phyloP scores from a whole-genome alignment of 2,329 filamentous ascomycete genomes.

The Exophiala aquamarina region DNA sequence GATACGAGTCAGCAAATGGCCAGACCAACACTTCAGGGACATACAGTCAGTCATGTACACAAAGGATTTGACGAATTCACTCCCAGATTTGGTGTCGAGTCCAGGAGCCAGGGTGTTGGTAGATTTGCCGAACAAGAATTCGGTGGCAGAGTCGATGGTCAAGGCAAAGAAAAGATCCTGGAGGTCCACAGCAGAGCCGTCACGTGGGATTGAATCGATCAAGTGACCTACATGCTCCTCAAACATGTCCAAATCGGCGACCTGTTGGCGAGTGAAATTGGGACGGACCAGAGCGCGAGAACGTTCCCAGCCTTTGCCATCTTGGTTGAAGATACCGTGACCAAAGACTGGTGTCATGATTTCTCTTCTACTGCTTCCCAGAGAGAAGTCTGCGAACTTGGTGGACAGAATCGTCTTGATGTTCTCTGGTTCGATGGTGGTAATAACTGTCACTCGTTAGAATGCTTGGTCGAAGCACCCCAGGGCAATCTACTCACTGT shows the following conservation, averaged over 20 bases:
- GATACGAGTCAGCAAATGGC: conserved; percentile 1
- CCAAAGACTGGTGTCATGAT: conserved; percentile 25
- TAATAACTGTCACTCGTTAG: conserved; percentile 19
- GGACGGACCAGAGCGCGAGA: conserved; percentile 47
- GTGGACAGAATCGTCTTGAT: conserved; percentile 45
- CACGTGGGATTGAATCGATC: conserved; percentile 56
- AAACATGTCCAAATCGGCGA: conserved; percentile 57
- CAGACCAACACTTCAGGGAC: neutral
- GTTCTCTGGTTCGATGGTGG: conserved; percentile 50
- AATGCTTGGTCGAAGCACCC: neutral
- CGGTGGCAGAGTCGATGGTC: conserved; percentile 66
- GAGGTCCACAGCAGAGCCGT: conserved; percentile 59
- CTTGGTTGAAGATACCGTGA: conserved; percentile 46
- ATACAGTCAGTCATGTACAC: conserved; percentile 21
- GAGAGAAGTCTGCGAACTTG: conserved; percentile 33
- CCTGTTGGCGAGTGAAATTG: conserved; percentile 53
- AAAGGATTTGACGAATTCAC: conserved; percentile 24
- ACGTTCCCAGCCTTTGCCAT: conserved; percentile 50
- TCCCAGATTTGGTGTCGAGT: conserved; percentile 23
- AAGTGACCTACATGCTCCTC: conserved; percentile 61
- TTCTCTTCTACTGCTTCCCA: conserved; percentile 45
- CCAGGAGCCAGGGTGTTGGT: conserved; percentile 28
- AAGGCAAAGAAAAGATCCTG: conserved; percentile 62
- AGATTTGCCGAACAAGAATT: conserved; percentile 65
- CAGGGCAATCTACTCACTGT: conserved; percentile 2